Evolutionary conservation across 2,329 filamentous ascomycete genomes (phyloP).

Genomic region (Pseudocercospora cruenta): DNA sequence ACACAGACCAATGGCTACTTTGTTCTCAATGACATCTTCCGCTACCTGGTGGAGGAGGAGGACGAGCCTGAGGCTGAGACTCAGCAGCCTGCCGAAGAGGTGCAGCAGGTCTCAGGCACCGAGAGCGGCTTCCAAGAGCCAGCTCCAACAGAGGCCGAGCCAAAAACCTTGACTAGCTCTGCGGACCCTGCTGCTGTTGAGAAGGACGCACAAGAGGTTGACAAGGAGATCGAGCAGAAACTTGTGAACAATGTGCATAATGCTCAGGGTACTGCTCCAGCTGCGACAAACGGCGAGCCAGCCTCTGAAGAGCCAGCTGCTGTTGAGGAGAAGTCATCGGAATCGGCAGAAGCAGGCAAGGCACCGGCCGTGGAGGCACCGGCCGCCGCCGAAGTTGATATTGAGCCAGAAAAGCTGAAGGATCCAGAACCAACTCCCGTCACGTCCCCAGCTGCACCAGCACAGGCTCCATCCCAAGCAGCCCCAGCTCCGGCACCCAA

Average conservation of each 20-base stretch:
- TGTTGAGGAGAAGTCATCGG: constrained; percentile 36
- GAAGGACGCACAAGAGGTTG: constrained; percentile 58
- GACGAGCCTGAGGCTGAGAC: constrained; percentile 62
- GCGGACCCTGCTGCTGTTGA: constrained; percentile 43
- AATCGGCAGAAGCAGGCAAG: constrained; percentile 42
- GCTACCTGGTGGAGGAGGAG: constrained; percentile 83
- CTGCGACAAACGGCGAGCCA: constrained; percentile 7
- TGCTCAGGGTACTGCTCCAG: not conserved
- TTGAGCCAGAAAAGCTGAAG: constrained; percentile 64
- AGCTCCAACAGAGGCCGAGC: constrained; percentile 41
- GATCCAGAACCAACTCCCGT: constrained; percentile 60
- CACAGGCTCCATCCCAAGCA: constrained; percentile 57
- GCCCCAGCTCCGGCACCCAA: constrained; percentile 57
- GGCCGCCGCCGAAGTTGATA: constrained; percentile 43
- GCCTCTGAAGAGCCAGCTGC: constrained; percentile 29
- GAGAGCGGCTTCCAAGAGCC: constrained; percentile 48
- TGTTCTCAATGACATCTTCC: constrained; percentile 96
- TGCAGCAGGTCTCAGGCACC: constrained; percentile 36
- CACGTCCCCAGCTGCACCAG: constrained; percentile 40
- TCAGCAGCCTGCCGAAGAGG: constrained; percentile 40
- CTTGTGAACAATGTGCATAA: constrained; percentile 35
- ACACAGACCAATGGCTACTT: constrained; percentile 97
- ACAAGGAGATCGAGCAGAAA: constrained; percentile 75
- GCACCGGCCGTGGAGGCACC: constrained; percentile 36
- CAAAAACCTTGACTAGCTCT: constrained; percentile 37